These are phyloP conservation scores for Botryotinia globosa DNA, from an alignment of 2,329 filamentous ascomycete genomes.

Conservation along the genomic window DNA sequence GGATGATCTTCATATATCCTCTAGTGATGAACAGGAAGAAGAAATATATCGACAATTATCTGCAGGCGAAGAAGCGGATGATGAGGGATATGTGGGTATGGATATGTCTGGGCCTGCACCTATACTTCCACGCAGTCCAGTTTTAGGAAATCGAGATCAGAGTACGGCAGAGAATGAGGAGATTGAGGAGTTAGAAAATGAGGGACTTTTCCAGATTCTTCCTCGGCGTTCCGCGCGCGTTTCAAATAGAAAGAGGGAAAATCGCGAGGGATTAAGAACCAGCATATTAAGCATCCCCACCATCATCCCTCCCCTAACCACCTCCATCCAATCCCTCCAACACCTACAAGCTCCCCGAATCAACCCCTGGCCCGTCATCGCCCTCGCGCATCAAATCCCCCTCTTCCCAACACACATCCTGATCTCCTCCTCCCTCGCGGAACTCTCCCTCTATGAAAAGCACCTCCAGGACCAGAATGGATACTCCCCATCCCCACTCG, in stretches of 20 bases:
- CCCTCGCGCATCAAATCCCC: neutral
- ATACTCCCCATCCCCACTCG: neutral
- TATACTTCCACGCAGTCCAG: accelerated
- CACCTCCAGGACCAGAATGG: neutral
- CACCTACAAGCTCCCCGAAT: neutral
- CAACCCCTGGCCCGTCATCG: neutral
- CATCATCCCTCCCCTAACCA: no score
- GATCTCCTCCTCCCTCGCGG: neutral
- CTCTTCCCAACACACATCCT: neutral
- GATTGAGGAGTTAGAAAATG: no score
- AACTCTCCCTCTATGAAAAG: neutral
- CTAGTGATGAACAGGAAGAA: accelerated
- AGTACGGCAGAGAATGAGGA: no score
- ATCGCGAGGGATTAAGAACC: neutral
- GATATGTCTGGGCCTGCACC: no score
- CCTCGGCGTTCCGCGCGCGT: no score
- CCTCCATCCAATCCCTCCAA: neutral
- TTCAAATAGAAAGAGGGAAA: accelerated
- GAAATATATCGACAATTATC: no score
- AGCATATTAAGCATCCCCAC: accelerated
- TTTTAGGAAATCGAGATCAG: no score
- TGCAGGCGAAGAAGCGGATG: no score
- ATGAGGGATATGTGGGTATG: no score
- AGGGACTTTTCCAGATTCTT: neutral
- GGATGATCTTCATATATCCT: no score